Evolutionary conservation across 139 green algal genomes (phyloP).

Genomic region (Chlorella sp.): DNA sequence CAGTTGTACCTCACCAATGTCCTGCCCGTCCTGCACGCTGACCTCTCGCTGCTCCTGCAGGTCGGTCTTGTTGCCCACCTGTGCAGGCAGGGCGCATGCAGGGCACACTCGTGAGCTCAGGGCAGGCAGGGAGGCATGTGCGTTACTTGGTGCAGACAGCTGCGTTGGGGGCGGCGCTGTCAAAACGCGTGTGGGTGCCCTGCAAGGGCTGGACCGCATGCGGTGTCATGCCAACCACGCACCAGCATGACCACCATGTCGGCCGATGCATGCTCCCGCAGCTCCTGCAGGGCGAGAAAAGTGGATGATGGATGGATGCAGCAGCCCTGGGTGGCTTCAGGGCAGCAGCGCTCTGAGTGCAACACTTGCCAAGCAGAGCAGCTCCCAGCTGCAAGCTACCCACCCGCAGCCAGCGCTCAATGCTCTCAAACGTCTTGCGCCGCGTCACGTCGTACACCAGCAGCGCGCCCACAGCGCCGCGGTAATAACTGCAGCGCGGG

Average conservation of each 20-base stretch:
- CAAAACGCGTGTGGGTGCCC: too few species aligned
- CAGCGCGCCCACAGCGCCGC: slow-evolving; percentile 94
- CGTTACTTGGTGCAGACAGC: too few species aligned
- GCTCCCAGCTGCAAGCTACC: not conserved
- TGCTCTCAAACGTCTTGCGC: slow-evolving; percentile 93
- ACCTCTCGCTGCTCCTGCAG: slow-evolving; percentile 67
- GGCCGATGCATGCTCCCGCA: slow-evolving; percentile 93
- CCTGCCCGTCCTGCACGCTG: slow-evolving; percentile 50
- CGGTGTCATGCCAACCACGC: too few species aligned
- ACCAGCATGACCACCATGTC: slow-evolving; percentile 97
- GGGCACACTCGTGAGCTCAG: too few species aligned
- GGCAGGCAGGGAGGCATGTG: too few species aligned
- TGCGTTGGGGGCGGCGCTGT: too few species aligned
- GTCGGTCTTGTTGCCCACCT: slow-evolving; percentile 88
- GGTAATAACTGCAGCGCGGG: slow-evolving; percentile 91
- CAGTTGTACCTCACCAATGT: slow-evolving; percentile 14
- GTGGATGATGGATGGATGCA: not conserved
- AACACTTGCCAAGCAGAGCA: not conserved
- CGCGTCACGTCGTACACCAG: slow-evolving; percentile 99
- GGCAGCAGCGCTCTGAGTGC: not conserved
- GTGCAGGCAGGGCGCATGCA: too few species aligned
- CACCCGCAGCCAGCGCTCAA: slow-evolving; percentile 91
- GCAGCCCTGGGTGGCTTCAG: too few species aligned
- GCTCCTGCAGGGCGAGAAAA: slow-evolving; percentile 78
- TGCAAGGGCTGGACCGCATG: too few species aligned